Conservation (phyloP, 495 filamentous ascomycete species). For the Cairneyella variabilis region DNA sequence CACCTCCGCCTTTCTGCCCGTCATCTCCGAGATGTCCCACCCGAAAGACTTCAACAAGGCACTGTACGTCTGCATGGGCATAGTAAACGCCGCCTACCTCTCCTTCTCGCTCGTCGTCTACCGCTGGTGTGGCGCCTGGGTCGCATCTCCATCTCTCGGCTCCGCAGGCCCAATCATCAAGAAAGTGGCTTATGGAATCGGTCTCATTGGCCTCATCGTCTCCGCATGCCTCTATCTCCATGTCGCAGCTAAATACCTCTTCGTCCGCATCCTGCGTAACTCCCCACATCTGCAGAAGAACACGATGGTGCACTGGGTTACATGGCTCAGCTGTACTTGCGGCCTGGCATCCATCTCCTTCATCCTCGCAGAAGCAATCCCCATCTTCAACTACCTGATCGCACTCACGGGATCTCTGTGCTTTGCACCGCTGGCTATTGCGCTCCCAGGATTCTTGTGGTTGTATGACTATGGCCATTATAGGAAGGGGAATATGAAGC, state of each 20-base stretch:
- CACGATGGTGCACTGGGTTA: slow-evolving; percentile 31
- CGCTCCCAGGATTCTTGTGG: slow-evolving; percentile 44
- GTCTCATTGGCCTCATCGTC: slow-evolving; percentile 23
- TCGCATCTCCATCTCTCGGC: slow-evolving; percentile 66
- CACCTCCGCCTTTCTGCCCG: slow-evolving; percentile 66
- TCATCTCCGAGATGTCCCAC: slow-evolving; percentile 75
- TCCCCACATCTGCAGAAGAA: slow-evolving; percentile 31
- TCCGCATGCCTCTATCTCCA: slow-evolving; percentile 22
- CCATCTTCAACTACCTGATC: slow-evolving; percentile 29
- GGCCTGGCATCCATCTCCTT: slow-evolving; percentile 25
- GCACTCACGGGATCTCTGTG: slow-evolving; percentile 21
- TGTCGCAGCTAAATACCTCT: slow-evolving; percentile 36
- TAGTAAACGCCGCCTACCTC: slow-evolving; percentile 66
- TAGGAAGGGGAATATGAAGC: slow-evolving; percentile 24
- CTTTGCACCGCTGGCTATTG: slow-evolving; percentile 39
- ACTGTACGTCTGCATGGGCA: slow-evolving; percentile 59
- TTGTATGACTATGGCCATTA: slow-evolving; percentile 39
- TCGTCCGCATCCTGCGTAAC: slow-evolving; percentile 35
- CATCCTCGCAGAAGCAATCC: slow-evolving; percentile 34
- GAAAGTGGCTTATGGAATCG: slow-evolving; percentile 76
- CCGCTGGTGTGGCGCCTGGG: slow-evolving; percentile 63
- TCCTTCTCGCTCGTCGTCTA: slow-evolving; percentile 69
- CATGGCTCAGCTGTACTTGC: slow-evolving; percentile 33
- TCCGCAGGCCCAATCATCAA: slow-evolving; percentile 57
- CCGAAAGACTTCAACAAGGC: slow-evolving; percentile 66